Evolutionary conservation across 495 filamentous ascomycete species (phyloP), one percentile per base, ranked within the genome.

Genomic region (Neurospora discreta): DNA sequence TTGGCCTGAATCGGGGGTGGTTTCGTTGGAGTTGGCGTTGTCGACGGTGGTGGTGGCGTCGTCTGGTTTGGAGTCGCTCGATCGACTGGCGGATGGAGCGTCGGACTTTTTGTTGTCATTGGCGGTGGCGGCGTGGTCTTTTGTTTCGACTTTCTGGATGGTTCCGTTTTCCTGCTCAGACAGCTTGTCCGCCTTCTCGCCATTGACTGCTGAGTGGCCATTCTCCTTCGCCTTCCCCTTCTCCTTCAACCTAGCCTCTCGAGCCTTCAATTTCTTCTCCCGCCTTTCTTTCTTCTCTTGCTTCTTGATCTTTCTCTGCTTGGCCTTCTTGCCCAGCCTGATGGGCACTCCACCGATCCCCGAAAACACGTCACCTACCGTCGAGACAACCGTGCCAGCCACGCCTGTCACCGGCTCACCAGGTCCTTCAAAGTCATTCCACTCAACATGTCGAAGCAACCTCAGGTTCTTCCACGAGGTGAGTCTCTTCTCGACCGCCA

Each of bases 371-470:
- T 85, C 84, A 0, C 84, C 84, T 0, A 90, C 75, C 5, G 85
- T 85, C 7, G 83, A 80, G 33, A 87, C 77, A 4, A 92, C 71
- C 5, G 89, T 89, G 1, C 85, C 84, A 9, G 87, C 85, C 1
- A 82, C 80, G 6, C 91, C 91, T 3, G 90, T 91, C 39, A 93
- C 74, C 1, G 91, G 91, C 76, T 93, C 91, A 0, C 90, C 91
- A 0, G 91, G 90, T 0, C 91, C 91, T 70, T 91, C 90, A 73
- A 92, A 93, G 75, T 93, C 91, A 72, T 92, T 92, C 90, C 90
- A 93, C 73, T 92, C 90, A 41, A 85, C 85, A 72, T 92, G 90
- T 39, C 91, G 82, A 4, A 90, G 74, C 23, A 92, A 80, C 52
- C 87, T 84, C n/a, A 96, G 79, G 70, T 90, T 86, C 67, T 86